Conservation (phyloP, 768 basidiomycete species). For the Termitomyces eurrhizus region DNA sequence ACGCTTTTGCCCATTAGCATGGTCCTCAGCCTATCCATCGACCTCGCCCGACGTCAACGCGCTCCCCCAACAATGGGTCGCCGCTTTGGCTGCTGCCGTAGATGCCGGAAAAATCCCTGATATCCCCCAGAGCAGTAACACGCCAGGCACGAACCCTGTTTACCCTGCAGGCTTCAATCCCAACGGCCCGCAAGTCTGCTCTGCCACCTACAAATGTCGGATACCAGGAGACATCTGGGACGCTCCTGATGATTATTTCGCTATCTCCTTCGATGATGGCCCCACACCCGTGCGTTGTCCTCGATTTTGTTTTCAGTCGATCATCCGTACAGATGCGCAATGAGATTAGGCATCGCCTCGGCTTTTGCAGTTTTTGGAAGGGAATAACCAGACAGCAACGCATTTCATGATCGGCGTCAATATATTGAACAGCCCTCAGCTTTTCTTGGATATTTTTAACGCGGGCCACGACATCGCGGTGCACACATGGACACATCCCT, state of each 20-base stretch:
- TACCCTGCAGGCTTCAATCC: slow-evolving; percentile 45
- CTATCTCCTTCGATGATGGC: slow-evolving; percentile 77
- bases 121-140: slow-evolving; percentile 46
- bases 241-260: slow-evolving; percentile 67
- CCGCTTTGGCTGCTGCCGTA: slow-evolving; percentile 65
- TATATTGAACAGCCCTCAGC: slow-evolving; percentile 52
- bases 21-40: slow-evolving; percentile 59
- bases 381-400: slow-evolving; percentile 68
- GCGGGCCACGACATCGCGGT: slow-evolving; percentile 44
- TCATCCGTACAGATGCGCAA: slow-evolving; percentile 3
- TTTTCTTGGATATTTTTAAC: slow-evolving; percentile 53
- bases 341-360: slow-evolving; percentile 30
- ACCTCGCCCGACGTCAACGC: slow-evolving; percentile 39
- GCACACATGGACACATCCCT: slow-evolving; percentile 72
- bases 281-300: slow-evolving; percentile 43
- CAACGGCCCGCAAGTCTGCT: slow-evolving; percentile 59
- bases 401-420: slow-evolving; percentile 90
- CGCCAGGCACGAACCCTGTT: slow-evolving; percentile 32
- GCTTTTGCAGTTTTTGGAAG: slow-evolving; percentile 63
- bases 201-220: slow-evolving; percentile 67
- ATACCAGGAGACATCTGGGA: slow-evolving; percentile 67
- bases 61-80: slow-evolving; percentile 68
- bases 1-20: slow-evolving; percentile 35
- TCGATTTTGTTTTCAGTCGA: background rate
- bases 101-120: slow-evolving; percentile 70